Percentiles rank a stretch among this genome's conserved stretches.
Evolutionary conservation across 2,329 filamentous ascomycete species (phyloP).

Genomic region (Botrytis sinoallii): DNA sequence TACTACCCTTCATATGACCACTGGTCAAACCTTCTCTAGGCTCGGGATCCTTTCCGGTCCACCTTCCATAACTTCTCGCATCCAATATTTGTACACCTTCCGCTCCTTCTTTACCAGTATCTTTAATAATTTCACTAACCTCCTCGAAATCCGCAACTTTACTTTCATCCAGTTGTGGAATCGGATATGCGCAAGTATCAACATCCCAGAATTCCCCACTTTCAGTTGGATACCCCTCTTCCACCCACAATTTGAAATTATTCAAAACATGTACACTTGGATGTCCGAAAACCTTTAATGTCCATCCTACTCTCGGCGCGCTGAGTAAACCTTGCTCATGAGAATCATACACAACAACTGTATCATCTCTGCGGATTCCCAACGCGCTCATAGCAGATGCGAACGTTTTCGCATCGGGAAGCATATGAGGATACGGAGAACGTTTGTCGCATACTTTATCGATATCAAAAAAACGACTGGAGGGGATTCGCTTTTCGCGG

Average conservation of each 20-base stretch:
- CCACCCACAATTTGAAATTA: conserved; percentile 94
- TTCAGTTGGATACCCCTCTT: conserved; percentile 77
- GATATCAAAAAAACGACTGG: conserved; percentile 92
- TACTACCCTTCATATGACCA: conserved; percentile 87
- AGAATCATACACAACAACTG: conserved; percentile 89
- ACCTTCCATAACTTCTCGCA: conserved; percentile 76
- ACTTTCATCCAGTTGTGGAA: conserved; percentile 53
- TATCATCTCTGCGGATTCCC: conserved; percentile 83
- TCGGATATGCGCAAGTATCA: conserved; percentile 62
- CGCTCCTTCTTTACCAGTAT: conserved; percentile 76
- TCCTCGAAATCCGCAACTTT: conserved; percentile 81
- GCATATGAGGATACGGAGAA: conserved; percentile 94
- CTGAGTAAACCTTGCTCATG: conserved; percentile 92
- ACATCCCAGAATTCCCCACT: conserved; percentile 69
- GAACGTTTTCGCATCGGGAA: conserved; percentile 77
- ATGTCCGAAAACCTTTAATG: conserved; percentile 85
- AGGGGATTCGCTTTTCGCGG: conserved; percentile 77
- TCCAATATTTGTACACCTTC: conserved; percentile 87
- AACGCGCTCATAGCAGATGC: conserved; percentile 84
- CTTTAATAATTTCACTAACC: conserved; percentile 71
- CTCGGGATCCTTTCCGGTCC: conserved; percentile 79
- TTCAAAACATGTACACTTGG: conserved; percentile 84
- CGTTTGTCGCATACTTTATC: conserved; percentile 85
- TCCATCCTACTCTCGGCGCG: conserved; percentile 92
- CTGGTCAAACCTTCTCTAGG: conserved; percentile 82